Conservation (phyloP, 2,329 filamentous ascomycete species). For the Aspergillus sp. region DNA sequence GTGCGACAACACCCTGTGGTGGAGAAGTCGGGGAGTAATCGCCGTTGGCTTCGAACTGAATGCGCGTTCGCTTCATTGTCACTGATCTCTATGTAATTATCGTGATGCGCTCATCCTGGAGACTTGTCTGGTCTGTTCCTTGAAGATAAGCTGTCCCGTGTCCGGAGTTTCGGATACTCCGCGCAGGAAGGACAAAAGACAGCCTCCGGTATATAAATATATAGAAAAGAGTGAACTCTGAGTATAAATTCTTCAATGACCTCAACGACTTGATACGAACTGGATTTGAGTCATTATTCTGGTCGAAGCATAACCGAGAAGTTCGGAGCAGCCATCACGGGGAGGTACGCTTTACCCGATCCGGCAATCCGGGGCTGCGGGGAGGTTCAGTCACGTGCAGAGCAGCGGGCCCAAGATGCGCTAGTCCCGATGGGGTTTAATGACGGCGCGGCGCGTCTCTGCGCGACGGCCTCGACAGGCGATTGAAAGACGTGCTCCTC, state of each 20-base stretch:
- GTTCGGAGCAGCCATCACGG: conserved; percentile 1
- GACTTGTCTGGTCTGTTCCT: neutral
- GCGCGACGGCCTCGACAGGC: conserved; percentile 1
- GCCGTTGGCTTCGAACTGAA: conserved; percentile 31
- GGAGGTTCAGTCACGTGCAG: conserved; percentile 14
- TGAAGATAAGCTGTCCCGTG: neutral
- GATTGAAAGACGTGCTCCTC: too few species aligned
- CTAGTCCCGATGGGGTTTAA: conserved; percentile 15
- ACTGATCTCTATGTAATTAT: too few species aligned
- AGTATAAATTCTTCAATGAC: too few species aligned
- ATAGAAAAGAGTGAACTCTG: too few species aligned
- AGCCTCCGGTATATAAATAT: too few species aligned
- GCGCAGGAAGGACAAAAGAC: too few species aligned
- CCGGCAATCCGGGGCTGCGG: neutral
- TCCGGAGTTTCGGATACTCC: too few species aligned
- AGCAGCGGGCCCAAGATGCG: neutral
- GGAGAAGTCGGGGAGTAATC: conserved; percentile 28
- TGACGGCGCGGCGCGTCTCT: conserved; percentile 11
- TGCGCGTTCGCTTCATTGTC: conserved; percentile 32
- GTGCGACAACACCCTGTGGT: conserved; percentile 15
- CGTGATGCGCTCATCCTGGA: neutral
- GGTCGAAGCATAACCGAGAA: neutral
- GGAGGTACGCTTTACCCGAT: neutral
- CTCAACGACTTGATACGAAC: too few species aligned
- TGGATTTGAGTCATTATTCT: too few species aligned